Base-by-base conservation (phyloP, 441 rosid genomes). In the Populus hybrid region DNA sequence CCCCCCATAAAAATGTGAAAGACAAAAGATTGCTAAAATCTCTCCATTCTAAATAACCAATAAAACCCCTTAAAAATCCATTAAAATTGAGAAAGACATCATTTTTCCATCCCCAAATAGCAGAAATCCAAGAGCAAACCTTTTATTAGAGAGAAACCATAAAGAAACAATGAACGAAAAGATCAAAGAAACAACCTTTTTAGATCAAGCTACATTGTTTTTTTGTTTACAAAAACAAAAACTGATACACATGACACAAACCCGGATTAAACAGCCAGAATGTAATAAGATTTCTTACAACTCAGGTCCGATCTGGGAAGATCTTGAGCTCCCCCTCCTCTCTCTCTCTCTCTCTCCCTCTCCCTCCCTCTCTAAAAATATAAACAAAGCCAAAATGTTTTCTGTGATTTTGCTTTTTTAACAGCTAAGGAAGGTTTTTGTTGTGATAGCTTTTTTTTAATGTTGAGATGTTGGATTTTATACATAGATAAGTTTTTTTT, bases 321-420 rank as follows among this genome's bases (percentile, higher is more conserved):
- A 57, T 57, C 63, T 57, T 57, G 63, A 57, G 63, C 63, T 57
- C 63, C 63, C 18, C 63, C 63, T 57, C 63, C 63, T 57, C 63
- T 19, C 23, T 19, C 61, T 19, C 23, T 19, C 61, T 18, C 21
- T 18, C 21, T 14, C 57, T 14, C 61, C 10, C 0, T 12, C 63
- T 57, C 63, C 19, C 23, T 57, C 23, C 7, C 63, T 57, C 63
- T 57, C 21, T 16, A 18, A 19, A 19, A 57, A 19, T 57, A 57
- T 0, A 57, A 18, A 18, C 63, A 18, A 19, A 19, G 63, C 23
- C 63, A 53, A 19, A 16, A 57, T 65, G 68, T 24, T 69, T 65
- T 73, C 63, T 38, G 71, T 73, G 83, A 76, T 71, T 82, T 82
- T 57, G 84, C 82, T 34, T 80, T 40, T 82, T 73, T 83, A 83